Conservation (phyloP, 2,329 filamentous ascomycete species). For the Ophiostoma ips region DNA sequence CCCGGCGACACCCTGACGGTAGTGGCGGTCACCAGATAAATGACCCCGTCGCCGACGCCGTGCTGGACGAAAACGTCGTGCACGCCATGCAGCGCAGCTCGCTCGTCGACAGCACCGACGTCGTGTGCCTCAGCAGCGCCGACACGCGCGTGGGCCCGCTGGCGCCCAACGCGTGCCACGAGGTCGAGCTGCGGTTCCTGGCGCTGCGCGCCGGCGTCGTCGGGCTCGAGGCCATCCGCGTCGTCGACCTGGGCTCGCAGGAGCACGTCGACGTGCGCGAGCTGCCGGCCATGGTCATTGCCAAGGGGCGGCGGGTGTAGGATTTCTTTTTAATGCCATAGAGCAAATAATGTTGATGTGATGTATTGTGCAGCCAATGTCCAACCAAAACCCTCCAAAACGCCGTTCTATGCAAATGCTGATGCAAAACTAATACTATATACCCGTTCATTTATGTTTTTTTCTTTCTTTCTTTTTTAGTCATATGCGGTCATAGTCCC, state of each 20-base stretch:
- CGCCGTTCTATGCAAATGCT: conserved; percentile 6
- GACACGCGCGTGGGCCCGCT: conserved; percentile 62
- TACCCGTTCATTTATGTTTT: no score
- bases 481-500: no score
- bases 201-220: conserved; percentile 53
- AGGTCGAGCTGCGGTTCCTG: conserved; percentile 58
- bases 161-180: conserved; percentile 58
- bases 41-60: conserved; percentile 42
- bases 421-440: background rate
- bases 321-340: background rate
- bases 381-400: background rate
- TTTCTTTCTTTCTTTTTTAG: no score
- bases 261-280: conserved; percentile 68
- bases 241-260: conserved; percentile 59
- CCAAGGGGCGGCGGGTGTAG: conserved; percentile 15
- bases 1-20: conserved; percentile 6
- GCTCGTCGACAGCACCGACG: conserved; percentile 47
- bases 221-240: conserved; percentile 55
- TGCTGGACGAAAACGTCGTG: conserved; percentile 57
- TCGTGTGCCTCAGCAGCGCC: conserved; percentile 59
- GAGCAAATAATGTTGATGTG: no score
- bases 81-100: conserved; percentile 58
- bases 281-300: conserved; percentile 53
- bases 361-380: no score
- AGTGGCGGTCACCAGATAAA: background rate